phyloP scores from a whole-genome alignment of 2,329 filamentous ascomycete species.

The Zopfia rhizophila region DNA sequence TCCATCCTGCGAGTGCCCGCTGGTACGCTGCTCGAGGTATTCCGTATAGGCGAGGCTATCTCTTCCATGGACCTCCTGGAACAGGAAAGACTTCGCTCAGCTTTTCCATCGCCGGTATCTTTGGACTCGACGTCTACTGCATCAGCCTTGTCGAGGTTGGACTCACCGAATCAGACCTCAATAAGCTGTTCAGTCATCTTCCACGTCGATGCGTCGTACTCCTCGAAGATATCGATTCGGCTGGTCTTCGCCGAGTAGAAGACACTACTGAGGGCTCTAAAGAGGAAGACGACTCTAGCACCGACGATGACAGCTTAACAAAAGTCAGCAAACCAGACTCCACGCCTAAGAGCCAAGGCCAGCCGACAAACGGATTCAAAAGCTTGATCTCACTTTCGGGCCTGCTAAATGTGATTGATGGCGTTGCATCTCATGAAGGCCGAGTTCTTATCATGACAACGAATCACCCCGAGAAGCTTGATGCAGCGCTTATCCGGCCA shows the following conservation, averaged over 20 bases:
- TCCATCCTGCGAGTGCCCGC: conserved; percentile 75
- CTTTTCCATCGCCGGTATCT: conserved; percentile 58
- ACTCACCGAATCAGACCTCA: conserved; percentile 73
- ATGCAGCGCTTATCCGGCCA: conserved; percentile 77
- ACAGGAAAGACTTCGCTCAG: conserved; percentile 74
- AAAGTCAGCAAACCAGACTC: conserved; percentile 27
- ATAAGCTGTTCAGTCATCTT: conserved; percentile 55
- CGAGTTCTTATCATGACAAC: conserved; percentile 85
- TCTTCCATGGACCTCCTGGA: conserved; percentile 82
- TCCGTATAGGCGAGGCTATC: conserved; percentile 84
- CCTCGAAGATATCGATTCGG: conserved; percentile 61
- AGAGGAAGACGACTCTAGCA: conserved; percentile 21
- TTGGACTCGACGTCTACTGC: conserved; percentile 59
- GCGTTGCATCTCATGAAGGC: conserved; percentile 81
- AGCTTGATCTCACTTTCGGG: conserved; percentile 78
- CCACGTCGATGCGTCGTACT: conserved; percentile 58
- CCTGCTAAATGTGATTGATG: conserved; percentile 84
- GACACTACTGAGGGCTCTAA: conserved; percentile 23
- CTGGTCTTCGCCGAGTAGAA: conserved; percentile 54
- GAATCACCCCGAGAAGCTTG: conserved; percentile 77
- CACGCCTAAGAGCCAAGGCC: conserved; percentile 19
- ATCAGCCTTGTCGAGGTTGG: conserved; percentile 71
- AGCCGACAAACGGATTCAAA: conserved; percentile 32
- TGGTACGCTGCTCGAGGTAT: conserved; percentile 89
- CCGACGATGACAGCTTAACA: conserved; percentile 18